Evolutionary conservation across 352 stramenopile genomes (phyloP), one percentile per base, ranked within the genome.

Genomic region (Globisporangium nunn): DNA sequence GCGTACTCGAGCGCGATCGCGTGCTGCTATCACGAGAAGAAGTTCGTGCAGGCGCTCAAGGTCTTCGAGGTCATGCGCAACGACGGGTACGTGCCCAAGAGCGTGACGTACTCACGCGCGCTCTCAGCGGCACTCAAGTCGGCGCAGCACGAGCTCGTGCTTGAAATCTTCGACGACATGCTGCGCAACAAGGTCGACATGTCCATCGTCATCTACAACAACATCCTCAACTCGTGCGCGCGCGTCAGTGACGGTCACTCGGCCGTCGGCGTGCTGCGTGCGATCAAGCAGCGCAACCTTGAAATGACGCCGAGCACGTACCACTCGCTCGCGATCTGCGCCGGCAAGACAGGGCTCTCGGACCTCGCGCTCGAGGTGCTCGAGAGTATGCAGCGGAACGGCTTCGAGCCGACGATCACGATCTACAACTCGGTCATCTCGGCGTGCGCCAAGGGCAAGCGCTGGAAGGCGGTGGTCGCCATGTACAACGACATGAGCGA

Each of bases 141-240:
- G 8, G 61, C 63, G 14, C 75, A 90, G 55, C 84, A 94, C 55
- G 84, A 91, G 59, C 70, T 94, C 18, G 84, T 94, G 66, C 79
- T 94, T 40, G 78, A 94, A 66, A 91, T 94, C 57, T 94, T 94
- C 59, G 81, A 91, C 63, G 84, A 94, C 54, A 88, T 94, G 78
- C 68, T 94, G 43, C 71, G 66, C 50, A 77, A 92, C 61, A 74
- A 79, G 28, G 64, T 90, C 29, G 76, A 92, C 7, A 69, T 81
- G 15, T 79, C 70, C 28, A 87, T 90, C 45, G 64, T 94, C 31
- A 90, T 87, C 55, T 91, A 90, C 75, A 93, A 93, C 64, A 93
- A 75, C 58, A 87, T 93, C 33, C 71, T 94, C 49, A 91, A 92
- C 66, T 90, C 78, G 56, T 94, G 84, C 45, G 84, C 79, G 17